These are phyloP conservation scores for Perkinsus olseni DNA, from an alignment of 169 alveolate genomes.

Conservation along the genomic window DNA sequence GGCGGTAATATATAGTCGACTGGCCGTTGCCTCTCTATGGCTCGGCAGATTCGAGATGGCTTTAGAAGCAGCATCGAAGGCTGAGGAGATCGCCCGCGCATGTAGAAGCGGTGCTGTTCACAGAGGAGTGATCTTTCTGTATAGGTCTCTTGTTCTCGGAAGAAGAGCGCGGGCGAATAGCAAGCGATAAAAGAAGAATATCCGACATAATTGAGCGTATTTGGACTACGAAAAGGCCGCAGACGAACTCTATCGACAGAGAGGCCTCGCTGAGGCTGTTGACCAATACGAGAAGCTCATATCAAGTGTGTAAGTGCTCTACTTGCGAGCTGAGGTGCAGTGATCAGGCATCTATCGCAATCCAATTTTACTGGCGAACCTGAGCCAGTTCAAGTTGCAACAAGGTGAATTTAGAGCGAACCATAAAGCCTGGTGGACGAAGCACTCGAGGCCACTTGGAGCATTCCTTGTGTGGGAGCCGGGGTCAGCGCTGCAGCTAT, in stretches of 20 bases:
- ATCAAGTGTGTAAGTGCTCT: background rate
- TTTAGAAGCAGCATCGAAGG: background rate
- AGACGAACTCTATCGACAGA: background rate
- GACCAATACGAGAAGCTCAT: background rate
- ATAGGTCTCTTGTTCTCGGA: background rate
- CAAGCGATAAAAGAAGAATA: background rate
- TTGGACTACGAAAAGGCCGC: background rate
- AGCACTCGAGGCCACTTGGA: background rate
- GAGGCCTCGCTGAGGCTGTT: background rate
- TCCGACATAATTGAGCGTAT: background rate
- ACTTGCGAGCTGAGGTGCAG: background rate
- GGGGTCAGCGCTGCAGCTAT: background rate
- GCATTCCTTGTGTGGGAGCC: background rate
- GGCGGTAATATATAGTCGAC: background rate
- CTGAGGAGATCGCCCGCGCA: background rate
- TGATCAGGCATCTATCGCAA: background rate
- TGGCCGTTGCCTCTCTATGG: background rate
- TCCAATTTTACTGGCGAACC: background rate
- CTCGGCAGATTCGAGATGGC: background rate
- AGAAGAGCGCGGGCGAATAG: background rate
- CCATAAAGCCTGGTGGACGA: background rate
- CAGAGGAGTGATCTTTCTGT: background rate
- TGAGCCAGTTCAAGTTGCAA: background rate
- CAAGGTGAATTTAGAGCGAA: background rate
- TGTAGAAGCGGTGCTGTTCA: background rate